These are phyloP conservation scores for Pseudogymnoascus sp. DNA, from an alignment of 2,329 filamentous ascomycete species.

Conservation along the genomic window DNA sequence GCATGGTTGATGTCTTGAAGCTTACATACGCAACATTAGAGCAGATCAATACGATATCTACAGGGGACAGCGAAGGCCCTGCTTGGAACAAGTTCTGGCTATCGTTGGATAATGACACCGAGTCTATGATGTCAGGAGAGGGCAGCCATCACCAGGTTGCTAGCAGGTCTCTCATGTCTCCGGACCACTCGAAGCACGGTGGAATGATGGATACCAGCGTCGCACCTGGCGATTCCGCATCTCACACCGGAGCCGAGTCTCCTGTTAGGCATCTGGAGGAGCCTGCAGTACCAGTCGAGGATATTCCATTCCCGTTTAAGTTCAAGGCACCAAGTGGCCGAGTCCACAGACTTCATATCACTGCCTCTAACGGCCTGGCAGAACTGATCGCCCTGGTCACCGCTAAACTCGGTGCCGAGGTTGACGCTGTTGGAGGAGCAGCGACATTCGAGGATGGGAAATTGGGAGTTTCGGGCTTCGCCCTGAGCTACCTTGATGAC, in stretches of 20 bases:
- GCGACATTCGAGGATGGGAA: conserved; percentile 72
- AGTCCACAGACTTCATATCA: conserved; percentile 83
- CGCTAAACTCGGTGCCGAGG: conserved; percentile 75
- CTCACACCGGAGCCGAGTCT: conserved; percentile 76
- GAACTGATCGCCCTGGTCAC: conserved; percentile 70
- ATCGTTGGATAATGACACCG: conserved; percentile 87
- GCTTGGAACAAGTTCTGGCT: conserved; percentile 99
- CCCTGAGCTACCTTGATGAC: conserved; percentile 91
- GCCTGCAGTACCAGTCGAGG: conserved; percentile 52
- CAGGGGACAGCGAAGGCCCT: conserved; percentile 80
- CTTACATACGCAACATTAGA: conserved; percentile 96
- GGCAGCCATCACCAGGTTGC: conserved; percentile 63
- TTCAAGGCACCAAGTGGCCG: conserved; percentile 96
- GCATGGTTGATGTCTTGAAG: conserved; percentile 98
- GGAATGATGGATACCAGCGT: conserved; percentile 67
- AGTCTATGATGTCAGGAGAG: conserved; percentile 92
- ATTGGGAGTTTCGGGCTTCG: conserved; percentile 70
- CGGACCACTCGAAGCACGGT: conserved; percentile 62
- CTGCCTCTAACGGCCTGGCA: conserved; percentile 69
- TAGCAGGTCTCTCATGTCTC: conserved; percentile 72
- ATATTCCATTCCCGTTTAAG: conserved; percentile 90
- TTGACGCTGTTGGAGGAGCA: conserved; percentile 73
- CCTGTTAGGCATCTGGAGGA: conserved; percentile 44
- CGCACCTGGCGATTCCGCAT: conserved; percentile 87
- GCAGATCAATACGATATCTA: conserved; percentile 93